Conservation (phyloP, 768 basidiomycete species). For the Inosperma sp. region DNA sequence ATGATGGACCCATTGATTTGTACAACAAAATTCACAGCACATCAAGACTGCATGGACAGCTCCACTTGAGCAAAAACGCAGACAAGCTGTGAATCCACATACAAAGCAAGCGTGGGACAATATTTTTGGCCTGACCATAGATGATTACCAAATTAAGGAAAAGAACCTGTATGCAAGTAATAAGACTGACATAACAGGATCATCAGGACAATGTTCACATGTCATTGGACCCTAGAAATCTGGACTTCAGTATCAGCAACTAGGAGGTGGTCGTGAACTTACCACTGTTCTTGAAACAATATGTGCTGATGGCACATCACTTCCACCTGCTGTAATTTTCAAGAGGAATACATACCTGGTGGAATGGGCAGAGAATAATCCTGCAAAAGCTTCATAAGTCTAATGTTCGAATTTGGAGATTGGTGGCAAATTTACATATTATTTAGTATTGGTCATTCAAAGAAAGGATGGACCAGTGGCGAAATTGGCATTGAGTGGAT, state of each 20-base stretch:
- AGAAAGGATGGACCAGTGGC: constrained; percentile 7
- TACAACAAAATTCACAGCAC: constrained; percentile 4
- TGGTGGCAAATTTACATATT: neutral
- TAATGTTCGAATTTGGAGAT: neutral
- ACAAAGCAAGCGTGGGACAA: constrained; percentile 10
- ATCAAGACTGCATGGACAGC: constrained; percentile 8
- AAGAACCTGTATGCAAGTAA: constrained; percentile 36
- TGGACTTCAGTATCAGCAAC: constrained; percentile 30
- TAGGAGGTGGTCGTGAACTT: constrained; percentile 31
- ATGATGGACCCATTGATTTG: constrained; percentile 10
- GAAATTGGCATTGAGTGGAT: constrained; percentile 26
- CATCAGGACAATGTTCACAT: constrained; percentile 22
- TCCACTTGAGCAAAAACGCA: constrained; percentile 3
- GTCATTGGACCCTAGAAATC: constrained; percentile 27
- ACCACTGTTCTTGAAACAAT: constrained; percentile 36
- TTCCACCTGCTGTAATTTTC: constrained; percentile 34
- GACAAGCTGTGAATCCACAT: constrained; percentile 10
- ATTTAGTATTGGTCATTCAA: constrained; percentile 22
- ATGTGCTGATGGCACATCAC: constrained; percentile 35
- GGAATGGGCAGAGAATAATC: constrained; percentile 35
- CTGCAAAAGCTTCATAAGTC: constrained; percentile 30
- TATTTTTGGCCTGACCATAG: neutral
- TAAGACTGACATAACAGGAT: constrained; percentile 31
- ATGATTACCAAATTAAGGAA: constrained; percentile 18
- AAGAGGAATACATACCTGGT: constrained; percentile 32